Conservation (phyloP, 352 stramenopile genomes). For the Aphanomyces astaci region DNA sequence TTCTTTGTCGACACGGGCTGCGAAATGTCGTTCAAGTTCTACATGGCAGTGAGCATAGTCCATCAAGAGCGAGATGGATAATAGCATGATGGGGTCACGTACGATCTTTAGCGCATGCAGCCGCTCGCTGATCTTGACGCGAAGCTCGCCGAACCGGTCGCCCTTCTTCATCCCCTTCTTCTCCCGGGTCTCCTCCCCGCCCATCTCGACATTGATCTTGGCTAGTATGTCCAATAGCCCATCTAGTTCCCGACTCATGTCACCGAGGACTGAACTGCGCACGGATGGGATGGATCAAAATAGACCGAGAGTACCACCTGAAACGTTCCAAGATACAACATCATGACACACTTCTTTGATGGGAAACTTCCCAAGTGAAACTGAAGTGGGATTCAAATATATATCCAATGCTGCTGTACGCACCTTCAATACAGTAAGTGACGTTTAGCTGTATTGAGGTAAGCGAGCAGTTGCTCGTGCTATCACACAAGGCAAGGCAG, state of each 20-base stretch:
- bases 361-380: not conserved
- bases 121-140: conserved; percentile 65
- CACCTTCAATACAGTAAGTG: too few species aligned
- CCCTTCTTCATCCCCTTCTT: conserved; percentile 56
- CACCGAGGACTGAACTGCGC: not conserved
- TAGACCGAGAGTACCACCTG: conserved; percentile 1
- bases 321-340: conserved; percentile 11
- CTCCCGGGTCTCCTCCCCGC: conserved; percentile 55
- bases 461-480: too few species aligned
- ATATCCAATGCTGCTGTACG: too few species aligned
- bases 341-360: not conserved
- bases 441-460: too few species aligned
- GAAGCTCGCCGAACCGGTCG: conserved; percentile 76
- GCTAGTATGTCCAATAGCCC: conserved; percentile 61
- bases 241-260: conserved; percentile 45
- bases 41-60: not conserved
- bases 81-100: conserved; percentile 10
- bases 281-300: not conserved
- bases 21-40: conserved; percentile 59
- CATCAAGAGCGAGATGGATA: not conserved
- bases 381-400: not conserved
- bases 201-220: conserved; percentile 75
- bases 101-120: conserved; percentile 73
- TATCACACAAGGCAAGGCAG: too few species aligned
- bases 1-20: conserved; percentile 49